Evolutionary conservation across 2,329 filamentous ascomycete species (phyloP).

Genomic region (Cytospora schulzeri): DNA sequence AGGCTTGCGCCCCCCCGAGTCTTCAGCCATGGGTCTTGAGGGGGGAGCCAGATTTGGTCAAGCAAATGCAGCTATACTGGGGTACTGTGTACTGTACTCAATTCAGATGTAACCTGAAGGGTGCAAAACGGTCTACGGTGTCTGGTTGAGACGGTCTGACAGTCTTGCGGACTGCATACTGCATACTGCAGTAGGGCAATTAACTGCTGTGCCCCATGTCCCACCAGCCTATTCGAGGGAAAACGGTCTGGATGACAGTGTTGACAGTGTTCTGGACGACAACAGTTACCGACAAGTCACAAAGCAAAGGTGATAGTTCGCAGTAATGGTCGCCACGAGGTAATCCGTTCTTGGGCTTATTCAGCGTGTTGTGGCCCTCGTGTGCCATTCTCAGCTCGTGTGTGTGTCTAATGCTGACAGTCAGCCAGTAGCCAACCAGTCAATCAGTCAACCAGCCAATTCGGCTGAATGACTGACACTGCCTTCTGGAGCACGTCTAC

Average conservation of each 20-base stretch:
- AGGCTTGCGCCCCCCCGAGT: not conserved
- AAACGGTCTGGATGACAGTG: conserved; percentile 12
- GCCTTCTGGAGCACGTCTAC: not conserved
- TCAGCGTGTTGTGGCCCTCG: conserved; percentile 11
- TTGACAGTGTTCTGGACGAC: not conserved
- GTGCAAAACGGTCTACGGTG: not conserved
- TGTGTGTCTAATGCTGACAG: conserved; percentile 12
- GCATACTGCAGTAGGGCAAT: not conserved
- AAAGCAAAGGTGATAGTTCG: conserved; percentile 2
- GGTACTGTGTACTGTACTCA: not conserved
- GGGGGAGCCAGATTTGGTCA: not conserved
- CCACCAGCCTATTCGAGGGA: not conserved
- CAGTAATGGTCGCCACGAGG: not conserved
- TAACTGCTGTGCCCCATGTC: conserved; percentile 3
- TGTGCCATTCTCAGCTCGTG: conserved; percentile 16
- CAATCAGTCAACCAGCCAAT: not conserved
- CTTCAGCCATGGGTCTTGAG: not conserved
- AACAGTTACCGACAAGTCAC: conserved; percentile 13
- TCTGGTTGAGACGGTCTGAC: not conserved
- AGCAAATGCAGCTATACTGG: not conserved
- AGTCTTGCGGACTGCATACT: not conserved
- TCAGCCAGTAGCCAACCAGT: conserved; percentile 8
- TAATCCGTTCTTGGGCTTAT: not conserved
- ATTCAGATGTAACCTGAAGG: not conserved
- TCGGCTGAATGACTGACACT: conserved; percentile 3